A percentile compares a stretch with the other conserved stretches of the same genome.
phyloP scores from a whole-genome alignment of 495 filamentous ascomycete species.

The Penicillium atrosanguineum region DNA sequence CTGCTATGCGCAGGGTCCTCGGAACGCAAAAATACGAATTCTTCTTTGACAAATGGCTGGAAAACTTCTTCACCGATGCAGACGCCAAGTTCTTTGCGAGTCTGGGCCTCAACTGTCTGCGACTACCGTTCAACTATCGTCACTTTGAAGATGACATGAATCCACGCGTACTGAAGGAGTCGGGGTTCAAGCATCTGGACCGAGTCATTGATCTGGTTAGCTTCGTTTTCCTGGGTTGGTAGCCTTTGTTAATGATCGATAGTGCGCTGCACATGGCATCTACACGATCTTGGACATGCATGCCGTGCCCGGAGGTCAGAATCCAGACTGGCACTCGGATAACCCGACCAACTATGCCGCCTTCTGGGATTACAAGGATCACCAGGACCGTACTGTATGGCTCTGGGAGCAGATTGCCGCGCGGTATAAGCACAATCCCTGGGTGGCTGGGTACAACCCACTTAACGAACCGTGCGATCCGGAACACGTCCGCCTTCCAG shows the following conservation, averaged over 20 bases:
- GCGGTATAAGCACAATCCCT: constrained; percentile 54
- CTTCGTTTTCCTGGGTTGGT: neutral
- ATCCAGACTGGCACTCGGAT: constrained; percentile 65
- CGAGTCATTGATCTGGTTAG: constrained; percentile 50
- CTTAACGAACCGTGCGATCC: constrained; percentile 66
- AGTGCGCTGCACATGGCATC: constrained; percentile 54
- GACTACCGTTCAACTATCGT: constrained; percentile 63
- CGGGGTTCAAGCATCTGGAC: constrained; percentile 59
- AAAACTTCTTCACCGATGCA: constrained; percentile 61
- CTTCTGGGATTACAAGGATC: constrained; percentile 64
- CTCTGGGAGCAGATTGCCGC: constrained; percentile 59
- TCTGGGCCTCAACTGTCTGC: constrained; percentile 59
- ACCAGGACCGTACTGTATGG: constrained; percentile 58
- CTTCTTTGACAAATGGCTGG: constrained; percentile 52
- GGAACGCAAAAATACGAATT: constrained; percentile 48
- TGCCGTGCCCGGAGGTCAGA: constrained; percentile 62
- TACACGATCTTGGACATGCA: constrained; percentile 66
- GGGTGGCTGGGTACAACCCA: constrained; percentile 64
- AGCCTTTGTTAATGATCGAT: neutral
- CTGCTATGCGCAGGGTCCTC: constrained; percentile 53
- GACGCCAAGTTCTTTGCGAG: constrained; percentile 61
- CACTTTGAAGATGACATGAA: constrained; percentile 66
- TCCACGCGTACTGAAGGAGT: constrained; percentile 53
- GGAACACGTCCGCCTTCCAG: constrained; percentile 50
- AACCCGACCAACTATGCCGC: constrained; percentile 50